Base-by-base conservation (phyloP, 352 stramenopile species). In the Phytophthora foliorum region DNA sequence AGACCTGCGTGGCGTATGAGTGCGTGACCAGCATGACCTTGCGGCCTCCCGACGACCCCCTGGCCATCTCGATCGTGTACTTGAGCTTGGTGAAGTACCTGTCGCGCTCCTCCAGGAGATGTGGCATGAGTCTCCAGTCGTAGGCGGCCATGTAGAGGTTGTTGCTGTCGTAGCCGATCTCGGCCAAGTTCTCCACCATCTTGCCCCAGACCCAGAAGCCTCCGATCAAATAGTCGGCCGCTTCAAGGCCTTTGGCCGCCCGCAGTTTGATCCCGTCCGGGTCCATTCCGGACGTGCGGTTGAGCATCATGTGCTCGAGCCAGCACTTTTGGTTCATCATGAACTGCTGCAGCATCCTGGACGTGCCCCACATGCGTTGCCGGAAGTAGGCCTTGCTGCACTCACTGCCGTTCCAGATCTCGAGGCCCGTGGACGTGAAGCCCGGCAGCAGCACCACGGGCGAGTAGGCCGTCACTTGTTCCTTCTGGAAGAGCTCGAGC, bases 121-220 rank as follows among this genome's bases (percentile, higher is more conserved):
- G 55, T n/a, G 86, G 85, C 62, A 84, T 78, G 8, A 97, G 73
- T 8, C 91, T 79, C 89, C 90, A 97, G 82, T 97, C 90, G 74
- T 96, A 97, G 50, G 86, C 81, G 10, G 84, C 82, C 83, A 95
- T 93, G 69, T 84, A 91, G 80, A 99, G 92, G 48, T 75, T 93
- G 57, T 89, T 95, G 66, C 80, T 90, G 82, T 98, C 95, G 65
- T 98, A 98, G 46, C 94, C 95, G 58, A 98, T 94, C 67, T 95
- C 89, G 8, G 91, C 91, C 49, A 97, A 65, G 65, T 96, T 97
- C 72, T 96, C 85, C 62, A 97, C 89, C 53, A 97, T 74, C 60
- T 98, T 98, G 21, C 82, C 83, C 93, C 93, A 99, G 34, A 99
- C 94, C 95, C 94, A 98, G 81, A 97, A 99, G 27, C 87, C 94